These are phyloP conservation scores for Aureobasidium subglaciale DNA, from an alignment of 2,329 filamentous ascomycete species.

Conservation along the genomic window DNA sequence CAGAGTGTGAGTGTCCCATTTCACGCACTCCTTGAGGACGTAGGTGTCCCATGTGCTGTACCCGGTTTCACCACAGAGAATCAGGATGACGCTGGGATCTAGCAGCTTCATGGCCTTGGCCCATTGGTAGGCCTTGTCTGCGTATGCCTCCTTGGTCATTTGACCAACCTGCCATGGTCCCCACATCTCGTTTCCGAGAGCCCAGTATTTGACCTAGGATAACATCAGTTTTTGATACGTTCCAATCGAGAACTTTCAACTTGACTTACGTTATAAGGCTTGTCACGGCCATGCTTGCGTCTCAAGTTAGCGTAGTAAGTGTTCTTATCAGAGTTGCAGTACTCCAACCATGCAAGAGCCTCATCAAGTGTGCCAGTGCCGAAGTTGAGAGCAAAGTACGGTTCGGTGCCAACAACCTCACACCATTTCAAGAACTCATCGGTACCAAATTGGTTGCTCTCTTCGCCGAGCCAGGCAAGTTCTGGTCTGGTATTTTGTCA, in stretches of 20 bases:
- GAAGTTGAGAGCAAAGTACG: conserved; percentile 74
- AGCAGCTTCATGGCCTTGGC: conserved; percentile 65
- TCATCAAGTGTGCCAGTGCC: conserved; percentile 52
- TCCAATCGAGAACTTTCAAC: background rate
- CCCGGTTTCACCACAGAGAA: conserved; percentile 68
- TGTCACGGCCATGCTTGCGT: conserved; percentile 63
- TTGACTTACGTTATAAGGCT: conserved; percentile 59
- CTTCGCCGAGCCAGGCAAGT: conserved; percentile 70
- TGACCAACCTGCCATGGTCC: conserved; percentile 62
- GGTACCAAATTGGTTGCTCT: conserved; percentile 74
- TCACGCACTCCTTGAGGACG: conserved; percentile 62
- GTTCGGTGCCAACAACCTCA: conserved; percentile 63
- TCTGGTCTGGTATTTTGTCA: conserved; percentile 48
- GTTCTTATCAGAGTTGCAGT: conserved; percentile 72
- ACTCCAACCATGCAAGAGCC: conserved; percentile 73
- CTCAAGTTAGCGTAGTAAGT: conserved; percentile 78
- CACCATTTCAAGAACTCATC: conserved; percentile 85
- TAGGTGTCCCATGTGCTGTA: conserved; percentile 65
- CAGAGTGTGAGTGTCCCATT: conserved; percentile 44
- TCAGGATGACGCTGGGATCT: conserved; percentile 61
- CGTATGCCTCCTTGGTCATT: conserved; percentile 63
- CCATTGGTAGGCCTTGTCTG: conserved; percentile 63
- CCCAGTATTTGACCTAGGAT: conserved; percentile 65
- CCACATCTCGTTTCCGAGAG: conserved; percentile 68
- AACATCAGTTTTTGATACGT: background rate